A percentile compares a stretch with the other conserved stretches of the same genome.
Evolutionary conservation across 177 flowering plant species (phyloP).

Genomic region (Vitis hybrid): DNA sequence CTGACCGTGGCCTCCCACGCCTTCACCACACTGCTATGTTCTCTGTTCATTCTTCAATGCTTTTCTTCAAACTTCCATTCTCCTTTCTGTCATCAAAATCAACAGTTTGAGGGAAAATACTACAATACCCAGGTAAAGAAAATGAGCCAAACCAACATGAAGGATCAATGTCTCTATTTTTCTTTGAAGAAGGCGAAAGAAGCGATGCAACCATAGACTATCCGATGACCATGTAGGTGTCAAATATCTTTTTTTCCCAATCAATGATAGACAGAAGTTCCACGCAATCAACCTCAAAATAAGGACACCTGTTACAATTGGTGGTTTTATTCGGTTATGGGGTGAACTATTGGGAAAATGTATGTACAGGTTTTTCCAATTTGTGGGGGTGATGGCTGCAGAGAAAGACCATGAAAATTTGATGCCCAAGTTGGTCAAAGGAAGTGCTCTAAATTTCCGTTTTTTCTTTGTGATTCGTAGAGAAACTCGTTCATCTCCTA

Average conservation of each 20-base stretch:
- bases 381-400: neutral
- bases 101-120: slow-evolving; percentile 1
- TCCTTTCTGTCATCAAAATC: neutral
- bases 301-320: neutral
- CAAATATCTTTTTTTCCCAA: slow-evolving; percentile 5
- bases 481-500: slow-evolving; percentile 36
- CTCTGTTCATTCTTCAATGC: slow-evolving; percentile 47
- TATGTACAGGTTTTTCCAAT: neutral
- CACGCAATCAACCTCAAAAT: neutral
- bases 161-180: slow-evolving; percentile 10
- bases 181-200: slow-evolving; percentile 14
- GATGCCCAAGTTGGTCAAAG: neutral
- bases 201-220: slow-evolving; percentile 12
- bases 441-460: neutral
- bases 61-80: neutral
- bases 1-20: slow-evolving; percentile 83
- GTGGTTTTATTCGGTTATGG: too few relatives aligned
- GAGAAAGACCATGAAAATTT: neutral
- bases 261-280: neutral
- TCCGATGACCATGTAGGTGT: too few relatives aligned
- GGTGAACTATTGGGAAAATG: neutral
- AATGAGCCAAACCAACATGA: neutral
- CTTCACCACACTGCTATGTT: slow-evolving; percentile 38
- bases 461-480: slow-evolving; percentile 3
- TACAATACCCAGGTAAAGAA: slow-evolving; percentile 10